phyloP scores from a whole-genome alignment of 192 early-diverging fungal species.

The Phycomyces blakesleeanus region DNA sequence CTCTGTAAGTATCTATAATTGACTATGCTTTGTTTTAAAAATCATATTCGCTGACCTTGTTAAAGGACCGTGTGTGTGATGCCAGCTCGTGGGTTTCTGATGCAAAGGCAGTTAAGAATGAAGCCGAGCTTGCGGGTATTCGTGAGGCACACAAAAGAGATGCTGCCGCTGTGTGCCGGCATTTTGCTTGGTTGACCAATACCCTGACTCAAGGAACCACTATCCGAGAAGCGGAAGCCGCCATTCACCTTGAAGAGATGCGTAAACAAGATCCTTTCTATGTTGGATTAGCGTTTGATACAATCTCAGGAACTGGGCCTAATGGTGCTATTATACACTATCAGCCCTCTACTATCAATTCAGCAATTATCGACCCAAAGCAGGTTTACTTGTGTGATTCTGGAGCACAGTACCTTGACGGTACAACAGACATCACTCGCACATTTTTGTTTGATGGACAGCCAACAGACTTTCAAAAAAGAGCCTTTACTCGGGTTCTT shows the following conservation, averaged over 20 bases:
- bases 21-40: slow-evolving; percentile 42
- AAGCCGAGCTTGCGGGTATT: slow-evolving; percentile 86
- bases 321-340: slow-evolving; percentile 99
- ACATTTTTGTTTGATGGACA: slow-evolving; percentile 91
- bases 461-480: slow-evolving; percentile 83
- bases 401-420: slow-evolving; percentile 94
- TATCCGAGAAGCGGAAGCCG: slow-evolving; percentile 76
- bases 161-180: slow-evolving; percentile 78
- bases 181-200: slow-evolving; percentile 98
- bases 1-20: slow-evolving; percentile 68
- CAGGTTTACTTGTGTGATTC: slow-evolving; percentile 93
- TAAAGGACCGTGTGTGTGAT: slow-evolving; percentile 47
- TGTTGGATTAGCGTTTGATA: slow-evolving; percentile 92
- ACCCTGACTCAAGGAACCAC: slow-evolving; percentile 69
- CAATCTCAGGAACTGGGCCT: slow-evolving; percentile 95
- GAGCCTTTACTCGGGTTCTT: slow-evolving; percentile 92
- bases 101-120: slow-evolving; percentile 93
- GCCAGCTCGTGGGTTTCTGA: slow-evolving; percentile 66
- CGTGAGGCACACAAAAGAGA: slow-evolving; percentile 87
- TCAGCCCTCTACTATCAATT: slow-evolving; percentile 82
- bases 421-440: slow-evolving; percentile 95
- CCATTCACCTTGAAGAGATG: slow-evolving; percentile 77
- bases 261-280: slow-evolving; percentile 72
- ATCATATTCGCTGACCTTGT: not conserved
- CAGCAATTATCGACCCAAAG: slow-evolving; percentile 74